Percentiles rank a stretch among this genome's conserved stretches.
Evolutionary conservation across 257 asterid species (phyloP).

Genomic region (Salvia hispanica): DNA sequence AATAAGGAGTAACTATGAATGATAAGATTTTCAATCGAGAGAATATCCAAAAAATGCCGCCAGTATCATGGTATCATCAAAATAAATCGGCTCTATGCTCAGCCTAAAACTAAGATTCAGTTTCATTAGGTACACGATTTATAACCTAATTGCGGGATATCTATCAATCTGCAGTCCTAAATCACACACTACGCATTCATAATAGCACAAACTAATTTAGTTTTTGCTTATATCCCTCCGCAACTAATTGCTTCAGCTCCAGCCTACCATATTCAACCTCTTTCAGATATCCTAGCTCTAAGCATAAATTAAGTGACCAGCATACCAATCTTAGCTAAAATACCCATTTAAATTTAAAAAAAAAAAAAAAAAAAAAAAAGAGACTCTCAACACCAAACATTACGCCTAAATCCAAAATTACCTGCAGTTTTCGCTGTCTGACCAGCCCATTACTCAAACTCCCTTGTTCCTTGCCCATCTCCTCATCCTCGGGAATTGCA

Average conservation of each 20-base stretch:
- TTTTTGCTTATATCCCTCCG: conserved; percentile 1
- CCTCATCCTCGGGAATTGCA: conserved; percentile 81
- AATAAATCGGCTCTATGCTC: not conserved
- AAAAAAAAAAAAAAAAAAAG: no score
- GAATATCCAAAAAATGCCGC: not conserved
- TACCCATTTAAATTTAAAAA: not conserved
- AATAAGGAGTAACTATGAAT: not conserved
- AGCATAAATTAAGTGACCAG: no score
- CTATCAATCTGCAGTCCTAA: no score
- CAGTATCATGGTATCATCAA: not conserved
- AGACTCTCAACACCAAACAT: not conserved
- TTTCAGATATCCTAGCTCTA: not conserved
- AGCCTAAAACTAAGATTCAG: conserved; percentile 1
- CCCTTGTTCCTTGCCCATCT: conserved; percentile 58
- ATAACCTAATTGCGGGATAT: no score
- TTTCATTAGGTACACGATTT: not conserved
- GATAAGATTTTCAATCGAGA: not conserved
- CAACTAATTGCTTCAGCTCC: conserved; percentile 26
- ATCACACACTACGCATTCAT: no score
- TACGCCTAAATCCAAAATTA: conserved; percentile 28
- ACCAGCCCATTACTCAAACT: conserved; percentile 45
- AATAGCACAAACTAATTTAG: conserved; percentile 1
- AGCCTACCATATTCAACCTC: not conserved
- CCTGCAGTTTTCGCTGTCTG: conserved; percentile 66
- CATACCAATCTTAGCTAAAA: not conserved